phyloP scores from a whole-genome alignment of 2,329 filamentous ascomycete species.

The Eurotiales sp. region DNA sequence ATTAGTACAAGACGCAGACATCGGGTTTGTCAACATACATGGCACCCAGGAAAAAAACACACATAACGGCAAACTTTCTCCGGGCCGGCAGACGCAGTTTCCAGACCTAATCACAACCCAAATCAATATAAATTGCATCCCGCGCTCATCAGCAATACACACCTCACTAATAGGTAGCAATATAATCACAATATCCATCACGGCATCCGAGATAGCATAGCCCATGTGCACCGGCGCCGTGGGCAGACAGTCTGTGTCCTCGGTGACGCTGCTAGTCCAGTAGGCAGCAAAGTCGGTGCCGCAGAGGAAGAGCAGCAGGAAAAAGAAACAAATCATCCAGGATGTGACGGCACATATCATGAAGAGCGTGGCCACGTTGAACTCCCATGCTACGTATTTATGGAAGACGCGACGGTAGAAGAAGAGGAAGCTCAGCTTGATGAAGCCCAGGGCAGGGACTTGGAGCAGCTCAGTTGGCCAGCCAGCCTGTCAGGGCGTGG shows the following conservation, averaged over 20 bases:
- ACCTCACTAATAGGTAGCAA: neutral
- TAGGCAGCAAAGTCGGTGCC: neutral
- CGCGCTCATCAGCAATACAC: no score
- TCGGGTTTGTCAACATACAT: neutral
- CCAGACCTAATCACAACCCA: conserved; percentile 3
- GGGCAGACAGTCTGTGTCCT: neutral
- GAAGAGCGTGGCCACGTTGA: neutral
- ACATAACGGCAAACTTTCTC: neutral
- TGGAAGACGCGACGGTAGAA: conserved; percentile 6
- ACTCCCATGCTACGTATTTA: neutral
- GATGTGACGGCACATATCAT: neutral
- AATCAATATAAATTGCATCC: neutral
- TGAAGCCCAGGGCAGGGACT: neutral
- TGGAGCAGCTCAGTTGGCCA: neutral
- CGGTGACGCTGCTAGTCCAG: neutral
- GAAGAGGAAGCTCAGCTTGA: conserved; percentile 3
- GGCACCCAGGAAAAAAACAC: neutral
- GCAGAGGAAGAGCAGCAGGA: neutral
- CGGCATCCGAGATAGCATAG: neutral
- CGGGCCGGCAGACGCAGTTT: neutral
- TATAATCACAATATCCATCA: conserved; percentile 3
- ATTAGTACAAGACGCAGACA: neutral
- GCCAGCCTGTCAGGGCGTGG: neutral
- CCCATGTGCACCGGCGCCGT: neutral
- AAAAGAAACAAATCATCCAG: conserved; percentile 2